A percentile compares a stretch with the other conserved stretches of the same genome.
Conservation (phyloP, 1,284 basidiomycete genomes). For the Schizopora paradoxa region DNA sequence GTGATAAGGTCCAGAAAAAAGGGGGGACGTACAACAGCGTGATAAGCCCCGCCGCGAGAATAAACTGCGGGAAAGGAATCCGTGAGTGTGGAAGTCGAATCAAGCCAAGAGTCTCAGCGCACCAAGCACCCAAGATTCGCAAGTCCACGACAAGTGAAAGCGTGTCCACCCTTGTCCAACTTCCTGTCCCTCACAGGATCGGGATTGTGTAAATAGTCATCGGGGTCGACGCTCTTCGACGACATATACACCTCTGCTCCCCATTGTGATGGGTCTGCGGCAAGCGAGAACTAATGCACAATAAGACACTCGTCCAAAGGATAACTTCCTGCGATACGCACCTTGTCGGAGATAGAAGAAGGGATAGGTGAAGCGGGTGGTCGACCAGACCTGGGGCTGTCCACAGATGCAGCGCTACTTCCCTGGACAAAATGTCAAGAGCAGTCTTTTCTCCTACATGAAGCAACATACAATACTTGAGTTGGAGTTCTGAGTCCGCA, state of each 20-base stretch:
- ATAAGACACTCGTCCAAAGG: too few relatives aligned
- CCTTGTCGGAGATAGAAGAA: too few relatives aligned
- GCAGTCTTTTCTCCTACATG: too few relatives aligned
- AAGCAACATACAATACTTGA: too few relatives aligned
- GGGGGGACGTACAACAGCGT: neutral
- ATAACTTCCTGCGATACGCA: too few relatives aligned
- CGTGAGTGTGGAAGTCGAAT: too few relatives aligned
- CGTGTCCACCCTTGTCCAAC: conserved; percentile 28
- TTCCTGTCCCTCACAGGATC: conserved; percentile 24
- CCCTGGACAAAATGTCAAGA: too few relatives aligned
- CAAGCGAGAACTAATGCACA: conserved; percentile 7
- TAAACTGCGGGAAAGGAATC: conserved; percentile 24
- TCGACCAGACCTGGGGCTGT: too few relatives aligned
- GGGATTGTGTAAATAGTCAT: conserved; percentile 30
- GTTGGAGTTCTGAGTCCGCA: too few relatives aligned
- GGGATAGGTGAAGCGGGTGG: too few relatives aligned
- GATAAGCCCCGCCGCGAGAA: neutral
- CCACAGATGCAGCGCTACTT: too few relatives aligned
- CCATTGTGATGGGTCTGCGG: conserved; percentile 3
- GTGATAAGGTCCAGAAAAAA: neutral
- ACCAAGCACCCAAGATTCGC: conserved; percentile 39
- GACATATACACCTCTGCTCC: neutral
- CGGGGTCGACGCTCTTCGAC: conserved; percentile 20
- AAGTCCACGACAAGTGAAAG: conserved; percentile 32
- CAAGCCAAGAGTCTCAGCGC: too few relatives aligned